These are phyloP conservation scores for Lenzites betulinus DNA, from an alignment of 768 basidiomycete genomes.

Conservation along the genomic window DNA sequence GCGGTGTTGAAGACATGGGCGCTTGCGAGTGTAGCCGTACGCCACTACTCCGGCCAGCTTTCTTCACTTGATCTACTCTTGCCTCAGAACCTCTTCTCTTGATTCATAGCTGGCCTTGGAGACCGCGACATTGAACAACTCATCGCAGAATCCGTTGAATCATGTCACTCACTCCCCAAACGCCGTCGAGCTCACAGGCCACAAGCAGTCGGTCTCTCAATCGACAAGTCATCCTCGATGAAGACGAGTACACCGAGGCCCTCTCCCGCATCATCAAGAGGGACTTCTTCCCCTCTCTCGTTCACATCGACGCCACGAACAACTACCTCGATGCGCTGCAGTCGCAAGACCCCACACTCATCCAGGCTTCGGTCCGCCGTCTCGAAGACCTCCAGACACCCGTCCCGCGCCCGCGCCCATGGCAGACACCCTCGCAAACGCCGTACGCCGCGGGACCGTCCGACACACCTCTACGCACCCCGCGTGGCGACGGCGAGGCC, in stretches of 20 bases:
- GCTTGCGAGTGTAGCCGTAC: neutral
- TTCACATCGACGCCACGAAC: slow-evolving; percentile 87
- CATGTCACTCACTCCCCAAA: slow-evolving; percentile 25
- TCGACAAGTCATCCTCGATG: slow-evolving; percentile 73
- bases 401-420: slow-evolving; percentile 35
- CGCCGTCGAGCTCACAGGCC: slow-evolving; percentile 30
- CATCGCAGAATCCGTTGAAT: too few relatives aligned
- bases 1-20: neutral
- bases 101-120: too few relatives aligned
- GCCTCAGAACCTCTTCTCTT: too few relatives aligned
- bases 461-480: slow-evolving; percentile 65
- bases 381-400: slow-evolving; percentile 69
- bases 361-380: slow-evolving; percentile 72
- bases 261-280: slow-evolving; percentile 92
- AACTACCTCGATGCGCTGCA: slow-evolving; percentile 80
- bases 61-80: neutral
- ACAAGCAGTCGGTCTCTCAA: slow-evolving; percentile 57
- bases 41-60: neutral
- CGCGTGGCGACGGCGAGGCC: slow-evolving; percentile 39
- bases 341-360: slow-evolving; percentile 74
- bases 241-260: slow-evolving; percentile 93
- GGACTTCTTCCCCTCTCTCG: slow-evolving; percentile 96
- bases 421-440: slow-evolving; percentile 59
- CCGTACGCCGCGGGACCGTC: slow-evolving; percentile 60
- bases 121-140: too few relatives aligned